These are phyloP conservation scores for Tremella mesenterica DNA, from an alignment of 768 basidiomycete species.

Conservation along the genomic window DNA sequence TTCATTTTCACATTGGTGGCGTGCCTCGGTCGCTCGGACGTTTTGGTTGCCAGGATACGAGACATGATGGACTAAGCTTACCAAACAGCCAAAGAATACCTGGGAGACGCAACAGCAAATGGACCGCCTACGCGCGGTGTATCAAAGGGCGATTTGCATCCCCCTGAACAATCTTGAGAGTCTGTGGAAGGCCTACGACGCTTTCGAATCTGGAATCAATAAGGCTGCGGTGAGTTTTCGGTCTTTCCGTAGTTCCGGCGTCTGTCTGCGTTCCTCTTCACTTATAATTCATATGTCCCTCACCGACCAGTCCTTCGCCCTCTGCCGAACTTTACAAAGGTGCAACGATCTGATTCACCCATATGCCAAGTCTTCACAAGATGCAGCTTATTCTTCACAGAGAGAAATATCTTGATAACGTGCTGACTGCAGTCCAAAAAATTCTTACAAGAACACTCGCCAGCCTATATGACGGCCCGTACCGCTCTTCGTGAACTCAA, in stretches of 20 bases:
- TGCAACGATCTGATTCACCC: too few relatives aligned
- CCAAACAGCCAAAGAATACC: conserved; percentile 58
- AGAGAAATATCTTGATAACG: background rate
- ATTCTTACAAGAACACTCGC: conserved; percentile 84
- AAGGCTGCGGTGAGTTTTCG: conserved; percentile 59
- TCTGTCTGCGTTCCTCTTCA: too few relatives aligned
- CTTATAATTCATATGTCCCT: too few relatives aligned
- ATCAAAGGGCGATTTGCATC: conserved; percentile 87
- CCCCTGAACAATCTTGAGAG: conserved; percentile 87
- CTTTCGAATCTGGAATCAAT: conserved; percentile 81
- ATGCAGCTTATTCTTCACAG: too few relatives aligned
- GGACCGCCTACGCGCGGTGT: conserved; percentile 82
- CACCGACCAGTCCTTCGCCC: too few relatives aligned
- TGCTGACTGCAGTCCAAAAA: conserved; percentile 65
- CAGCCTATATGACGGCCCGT: conserved; percentile 90
- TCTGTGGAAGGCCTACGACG: conserved; percentile 87
- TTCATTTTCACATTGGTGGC: too few relatives aligned
- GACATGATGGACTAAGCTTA: too few relatives aligned
- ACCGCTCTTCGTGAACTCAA: conserved; percentile 72
- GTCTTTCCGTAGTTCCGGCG: too few relatives aligned
- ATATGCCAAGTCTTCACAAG: too few relatives aligned
- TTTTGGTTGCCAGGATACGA: too few relatives aligned
- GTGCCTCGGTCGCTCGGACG: too few relatives aligned
- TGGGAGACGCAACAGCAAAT: conserved; percentile 96
- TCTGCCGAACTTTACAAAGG: too few relatives aligned